Evolutionary conservation across 805 yeast genomes (phyloP).

Genomic region (Ogataea methanolica): DNA sequence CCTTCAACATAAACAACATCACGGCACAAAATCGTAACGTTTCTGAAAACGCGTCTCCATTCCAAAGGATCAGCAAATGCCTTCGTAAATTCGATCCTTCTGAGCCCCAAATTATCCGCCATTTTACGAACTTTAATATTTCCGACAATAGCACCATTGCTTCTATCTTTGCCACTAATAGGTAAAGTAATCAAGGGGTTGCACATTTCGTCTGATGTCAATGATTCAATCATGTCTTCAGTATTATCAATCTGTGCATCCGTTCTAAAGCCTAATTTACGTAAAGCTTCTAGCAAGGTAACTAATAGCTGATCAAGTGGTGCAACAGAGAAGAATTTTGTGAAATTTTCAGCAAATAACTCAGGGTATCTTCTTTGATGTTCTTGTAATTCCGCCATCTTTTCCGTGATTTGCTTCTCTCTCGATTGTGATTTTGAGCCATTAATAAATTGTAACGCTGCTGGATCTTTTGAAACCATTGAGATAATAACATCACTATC

Average conservation of each 20-base stretch:
- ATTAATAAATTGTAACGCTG: slow-evolving; percentile 41
- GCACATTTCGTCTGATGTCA: slow-evolving; percentile 25
- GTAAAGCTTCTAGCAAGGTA: slow-evolving; percentile 37
- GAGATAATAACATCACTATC: slow-evolving; percentile 31
- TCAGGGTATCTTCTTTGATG: slow-evolving; percentile 19
- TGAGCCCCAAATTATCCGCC: slow-evolving; percentile 34
- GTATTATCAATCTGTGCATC: slow-evolving; percentile 15
- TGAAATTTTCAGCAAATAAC: slow-evolving; percentile 39
- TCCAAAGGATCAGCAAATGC: slow-evolving; percentile 66
- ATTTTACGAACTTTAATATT: slow-evolving; percentile 38
- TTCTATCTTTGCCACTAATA: slow-evolving; percentile 39
- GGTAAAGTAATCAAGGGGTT: slow-evolving; percentile 34
- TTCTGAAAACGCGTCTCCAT: slow-evolving; percentile 65
- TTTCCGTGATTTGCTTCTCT: slow-evolving; percentile 17
- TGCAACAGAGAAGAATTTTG: slow-evolving; percentile 45
- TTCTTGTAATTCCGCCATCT: slow-evolving; percentile 16
- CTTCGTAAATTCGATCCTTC: slow-evolving; percentile 51
- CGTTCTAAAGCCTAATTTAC: slow-evolving; percentile 36
- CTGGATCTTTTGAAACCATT: slow-evolving; percentile 46
- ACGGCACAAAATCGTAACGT: slow-evolving; percentile 51
- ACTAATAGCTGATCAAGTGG: slow-evolving; percentile 41
- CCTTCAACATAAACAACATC: slow-evolving; percentile 45
- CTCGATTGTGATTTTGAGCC: slow-evolving; percentile 15
- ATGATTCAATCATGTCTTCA: slow-evolving; percentile 15
- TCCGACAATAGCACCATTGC: slow-evolving; percentile 43